Conservation (phyloP, 768 basidiomycete genomes). For the Hypholoma fasciculare region DNA sequence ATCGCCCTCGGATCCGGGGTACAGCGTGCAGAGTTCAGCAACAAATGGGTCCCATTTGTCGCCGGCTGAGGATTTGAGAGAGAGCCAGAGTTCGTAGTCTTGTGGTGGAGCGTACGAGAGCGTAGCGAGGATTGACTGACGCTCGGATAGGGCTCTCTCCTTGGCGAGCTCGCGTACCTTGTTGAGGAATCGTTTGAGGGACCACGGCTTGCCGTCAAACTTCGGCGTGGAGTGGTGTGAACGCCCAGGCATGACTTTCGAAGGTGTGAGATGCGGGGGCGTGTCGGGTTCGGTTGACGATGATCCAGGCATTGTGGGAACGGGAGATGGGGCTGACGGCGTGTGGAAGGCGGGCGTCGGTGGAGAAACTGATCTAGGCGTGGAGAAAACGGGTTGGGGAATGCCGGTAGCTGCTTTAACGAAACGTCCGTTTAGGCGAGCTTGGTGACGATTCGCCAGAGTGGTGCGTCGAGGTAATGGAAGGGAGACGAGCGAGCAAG, state of each 20-base stretch:
- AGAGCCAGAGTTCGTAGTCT: conserved; percentile 2
- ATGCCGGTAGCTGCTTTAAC: neutral
- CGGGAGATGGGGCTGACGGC: neutral
- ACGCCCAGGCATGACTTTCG: neutral
- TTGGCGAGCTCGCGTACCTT: neutral
- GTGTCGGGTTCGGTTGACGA: neutral
- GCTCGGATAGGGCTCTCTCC: neutral
- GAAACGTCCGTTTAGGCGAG: neutral
- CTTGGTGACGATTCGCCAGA: neutral
- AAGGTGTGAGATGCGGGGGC: neutral
- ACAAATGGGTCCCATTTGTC: neutral
- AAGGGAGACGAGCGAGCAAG: neutral
- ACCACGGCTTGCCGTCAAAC: neutral
- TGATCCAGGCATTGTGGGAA: neutral
- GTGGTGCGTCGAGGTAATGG: neutral
- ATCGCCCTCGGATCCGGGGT: neutral
- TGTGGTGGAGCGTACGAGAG: neutral
- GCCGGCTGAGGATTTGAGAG: neutral
- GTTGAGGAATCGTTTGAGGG: neutral
- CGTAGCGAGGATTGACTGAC: neutral
- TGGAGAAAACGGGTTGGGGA: neutral
- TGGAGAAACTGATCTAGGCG: neutral
- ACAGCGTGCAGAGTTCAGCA: neutral
- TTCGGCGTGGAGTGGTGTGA: neutral
- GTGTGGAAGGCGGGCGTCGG: neutral